Base-by-base conservation (phyloP, 1,284 basidiomycete species). In the Rhodotorula sp. region DNA sequence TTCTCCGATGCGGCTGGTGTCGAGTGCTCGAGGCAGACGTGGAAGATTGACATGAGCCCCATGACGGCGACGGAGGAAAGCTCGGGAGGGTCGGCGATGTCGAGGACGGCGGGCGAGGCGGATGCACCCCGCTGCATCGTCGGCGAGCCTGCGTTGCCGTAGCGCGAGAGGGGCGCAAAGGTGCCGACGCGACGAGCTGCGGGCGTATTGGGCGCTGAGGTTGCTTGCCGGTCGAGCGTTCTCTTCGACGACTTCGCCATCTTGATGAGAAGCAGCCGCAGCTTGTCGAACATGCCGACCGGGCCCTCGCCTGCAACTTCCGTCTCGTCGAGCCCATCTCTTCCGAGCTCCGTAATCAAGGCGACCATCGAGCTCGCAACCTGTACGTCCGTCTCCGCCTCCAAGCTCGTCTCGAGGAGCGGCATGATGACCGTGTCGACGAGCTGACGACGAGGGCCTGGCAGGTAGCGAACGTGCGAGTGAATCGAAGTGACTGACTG, bases 21-120 rank as follows among this genome's bases (percentile, higher is more conserved):
- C 63, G 76, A 75, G n/a, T 75, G 62, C 22, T 72, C 47, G 77
- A 78, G 48, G 75, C 74, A 64, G 77, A 89, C 86, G 72, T 84
- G 83, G 78, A 92, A 91, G 56, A 88, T 83, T 22, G 84, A 82
- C 39, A 90, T 82, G 9, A 92, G 82, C 0, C 88, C 86, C 17
- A 85, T 84, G 39, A 87, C 84, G 7, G 90, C 71, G 59, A 75
- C 36, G 2, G 65, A 54, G 8, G 66, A 49, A 7, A 70, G 64
- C 49, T 75, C 74, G 58, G 59, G 57, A 15, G 62, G 52, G n/a
- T 74, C 73, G 46, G 24, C 6, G 32, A 29, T 20, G 64, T 61
- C 54, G 54, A 46, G 30, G 24, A 52, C 29, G 55, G 60, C 51
- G 20, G 51, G 51, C 4, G 29, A 20, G 4, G 27, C 51, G 29